Percentiles rank a stretch among this genome's conserved stretches.
Conservation (phyloP, 495 filamentous ascomycete genomes). For the Lichenothelia convexa region DNA sequence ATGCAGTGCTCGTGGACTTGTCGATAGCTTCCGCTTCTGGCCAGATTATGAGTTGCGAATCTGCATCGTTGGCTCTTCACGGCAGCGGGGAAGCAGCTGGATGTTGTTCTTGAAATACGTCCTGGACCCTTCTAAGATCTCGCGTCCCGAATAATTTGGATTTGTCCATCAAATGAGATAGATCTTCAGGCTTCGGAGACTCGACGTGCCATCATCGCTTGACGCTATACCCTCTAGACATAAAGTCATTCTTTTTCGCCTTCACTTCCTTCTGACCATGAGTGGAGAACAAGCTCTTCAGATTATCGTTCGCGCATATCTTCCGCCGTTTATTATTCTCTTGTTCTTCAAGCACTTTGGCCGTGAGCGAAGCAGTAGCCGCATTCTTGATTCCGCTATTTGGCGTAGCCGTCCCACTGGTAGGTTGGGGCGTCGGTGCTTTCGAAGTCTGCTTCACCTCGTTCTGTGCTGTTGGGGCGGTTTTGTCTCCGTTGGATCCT, state of each 20-base stretch:
- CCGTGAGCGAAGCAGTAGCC: constrained; percentile 66
- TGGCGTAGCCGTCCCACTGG: background rate
- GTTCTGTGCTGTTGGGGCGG: background rate
- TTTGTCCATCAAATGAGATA: too few relatives aligned
- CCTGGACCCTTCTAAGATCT: too few relatives aligned
- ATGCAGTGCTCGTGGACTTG: too few relatives aligned
- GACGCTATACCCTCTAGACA: constrained; percentile 68
- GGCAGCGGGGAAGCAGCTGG: too few relatives aligned
- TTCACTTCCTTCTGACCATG: constrained; percentile 24
- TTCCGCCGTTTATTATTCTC: constrained; percentile 65
- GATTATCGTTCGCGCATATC: constrained; percentile 44
- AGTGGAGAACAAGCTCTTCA: constrained; percentile 51
- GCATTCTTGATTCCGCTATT: constrained; percentile 60
- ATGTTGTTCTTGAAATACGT: too few relatives aligned
- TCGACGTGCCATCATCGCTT: too few relatives aligned
- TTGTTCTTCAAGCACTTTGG: constrained; percentile 70
- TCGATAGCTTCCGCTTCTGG: too few relatives aligned
- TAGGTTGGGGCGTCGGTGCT: constrained; percentile 4
- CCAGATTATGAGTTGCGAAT: too few relatives aligned
- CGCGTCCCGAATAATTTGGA: too few relatives aligned
- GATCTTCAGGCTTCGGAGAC: too few relatives aligned
- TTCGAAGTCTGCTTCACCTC: constrained; percentile 1
- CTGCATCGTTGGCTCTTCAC: too few relatives aligned
- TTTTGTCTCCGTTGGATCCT: constrained; percentile 10
- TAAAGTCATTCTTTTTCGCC: constrained; percentile 47